Evolutionary conservation across 73 alveolate genomes (phyloP).

Genomic region (Urostyla sp.): DNA sequence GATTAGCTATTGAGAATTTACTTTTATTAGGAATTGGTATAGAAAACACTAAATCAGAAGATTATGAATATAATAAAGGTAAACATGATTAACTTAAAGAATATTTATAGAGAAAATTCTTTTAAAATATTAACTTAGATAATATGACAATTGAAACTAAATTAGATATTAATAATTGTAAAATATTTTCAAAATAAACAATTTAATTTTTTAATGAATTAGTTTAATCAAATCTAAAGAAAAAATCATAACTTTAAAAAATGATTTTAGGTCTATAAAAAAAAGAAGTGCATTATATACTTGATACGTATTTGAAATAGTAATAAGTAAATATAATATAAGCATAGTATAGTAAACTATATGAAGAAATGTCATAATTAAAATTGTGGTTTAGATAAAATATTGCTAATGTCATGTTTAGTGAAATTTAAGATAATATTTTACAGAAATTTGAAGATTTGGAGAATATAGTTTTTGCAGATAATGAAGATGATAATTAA

Average conservation of each 20-base stretch:
- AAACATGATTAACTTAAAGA: constrained; percentile 21
- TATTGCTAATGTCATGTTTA: background rate
- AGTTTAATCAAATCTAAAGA: constrained; percentile 20
- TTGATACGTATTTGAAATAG: constrained; percentile 26
- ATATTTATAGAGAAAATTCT: constrained; percentile 24
- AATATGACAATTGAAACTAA: constrained; percentile 1
- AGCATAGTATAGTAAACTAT: constrained; percentile 22
- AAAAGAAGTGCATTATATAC: constrained; percentile 23
- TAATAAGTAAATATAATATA: constrained; percentile 7
- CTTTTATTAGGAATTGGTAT: constrained; percentile 35
- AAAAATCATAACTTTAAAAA: background rate
- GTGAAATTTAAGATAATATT: background rate
- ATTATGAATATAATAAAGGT: background rate
- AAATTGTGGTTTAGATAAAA: constrained; percentile 28
- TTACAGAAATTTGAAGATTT: constrained; percentile 25
- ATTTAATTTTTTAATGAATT: constrained; percentile 1
- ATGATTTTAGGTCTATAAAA: background rate
- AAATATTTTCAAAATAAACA: background rate
- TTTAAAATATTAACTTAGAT: background rate
- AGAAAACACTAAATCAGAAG: constrained; percentile 21
- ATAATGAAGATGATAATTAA: background rate
- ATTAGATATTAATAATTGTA: background rate
- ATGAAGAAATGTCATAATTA: background rate
- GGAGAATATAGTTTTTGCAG: background rate
- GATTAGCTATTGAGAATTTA: constrained; percentile 18